Evolutionary conservation across 257 asterid species (phyloP).

Genomic region (Oldenlandia corymbosa): DNA sequence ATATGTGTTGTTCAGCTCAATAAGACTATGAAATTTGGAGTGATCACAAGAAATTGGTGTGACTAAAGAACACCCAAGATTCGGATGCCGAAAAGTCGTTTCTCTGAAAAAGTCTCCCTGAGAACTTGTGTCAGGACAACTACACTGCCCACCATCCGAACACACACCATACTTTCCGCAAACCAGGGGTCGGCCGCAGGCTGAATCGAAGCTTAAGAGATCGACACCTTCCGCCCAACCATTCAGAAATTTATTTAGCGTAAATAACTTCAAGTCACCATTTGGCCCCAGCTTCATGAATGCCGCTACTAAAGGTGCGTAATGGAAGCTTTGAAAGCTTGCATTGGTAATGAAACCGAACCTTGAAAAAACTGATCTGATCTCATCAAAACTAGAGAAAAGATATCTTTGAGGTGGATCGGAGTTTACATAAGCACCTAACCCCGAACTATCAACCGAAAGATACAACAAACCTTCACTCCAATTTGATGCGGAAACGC

Average conservation of each 20-base stretch:
- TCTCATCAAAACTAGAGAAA: no score
- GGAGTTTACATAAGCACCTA: neutral
- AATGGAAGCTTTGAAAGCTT: neutral
- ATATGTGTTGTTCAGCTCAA: conserved; percentile 6
- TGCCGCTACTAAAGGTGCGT: neutral
- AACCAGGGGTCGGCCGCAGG: conserved; percentile 6
- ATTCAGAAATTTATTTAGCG: no score
- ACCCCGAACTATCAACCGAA: neutral
- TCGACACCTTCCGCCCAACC: neutral
- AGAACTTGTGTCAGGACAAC: conserved; percentile 10
- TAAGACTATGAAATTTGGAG: conserved; percentile 10
- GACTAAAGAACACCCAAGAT: conserved; percentile 10
- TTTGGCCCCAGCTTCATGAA: neutral
- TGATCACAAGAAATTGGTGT: conserved; percentile 18
- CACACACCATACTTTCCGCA: conserved; percentile 19
- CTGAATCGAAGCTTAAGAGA: neutral
- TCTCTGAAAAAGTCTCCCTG: conserved; percentile 10
- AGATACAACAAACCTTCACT: conserved; percentile 8
- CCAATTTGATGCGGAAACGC: conserved; percentile 6
- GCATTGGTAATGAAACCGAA: no score
- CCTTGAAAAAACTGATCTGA: neutral
- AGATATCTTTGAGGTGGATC: conserved; percentile 16
- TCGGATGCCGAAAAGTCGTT: conserved; percentile 2
- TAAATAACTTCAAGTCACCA: conserved; percentile 7
- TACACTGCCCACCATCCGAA: conserved; percentile 1